These are phyloP conservation scores for Chalara sp. DNA, from an alignment of 2,329 filamentous ascomycete genomes.

Conservation along the genomic window DNA sequence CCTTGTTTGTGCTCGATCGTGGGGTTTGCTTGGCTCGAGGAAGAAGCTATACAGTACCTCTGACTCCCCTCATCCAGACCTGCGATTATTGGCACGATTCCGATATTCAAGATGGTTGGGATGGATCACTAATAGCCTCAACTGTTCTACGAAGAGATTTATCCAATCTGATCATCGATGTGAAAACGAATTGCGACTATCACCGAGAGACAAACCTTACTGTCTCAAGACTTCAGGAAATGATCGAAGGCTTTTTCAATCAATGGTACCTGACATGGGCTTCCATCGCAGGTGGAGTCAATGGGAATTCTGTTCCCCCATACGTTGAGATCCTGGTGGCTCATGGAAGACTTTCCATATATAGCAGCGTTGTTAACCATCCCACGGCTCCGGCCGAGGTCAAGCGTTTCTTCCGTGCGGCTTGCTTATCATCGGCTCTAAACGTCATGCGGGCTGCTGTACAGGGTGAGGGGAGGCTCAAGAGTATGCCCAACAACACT, in stretches of 20 bases:
- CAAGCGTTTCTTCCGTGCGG: slow-evolving; percentile 66
- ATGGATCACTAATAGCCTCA: slow-evolving; percentile 66
- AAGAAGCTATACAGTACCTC: slow-evolving; percentile 60
- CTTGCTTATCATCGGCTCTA: slow-evolving; percentile 64
- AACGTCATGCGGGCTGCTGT: slow-evolving; percentile 70
- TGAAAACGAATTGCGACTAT: slow-evolving; percentile 53
- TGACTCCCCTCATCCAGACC: slow-evolving; percentile 57
- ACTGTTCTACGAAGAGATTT: slow-evolving; percentile 62
- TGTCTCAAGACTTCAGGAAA: slow-evolving; percentile 45
- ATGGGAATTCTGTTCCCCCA: slow-evolving; percentile 53
- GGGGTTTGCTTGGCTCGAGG: slow-evolving; percentile 66
- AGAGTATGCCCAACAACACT: slow-evolving; percentile 76
- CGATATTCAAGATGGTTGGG: slow-evolving; percentile 56
- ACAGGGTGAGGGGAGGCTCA: slow-evolving; percentile 61
- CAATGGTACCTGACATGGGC: slow-evolving; percentile 60
- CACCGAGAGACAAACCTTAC: slow-evolving; percentile 38
- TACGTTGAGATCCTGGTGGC: slow-evolving; percentile 71
- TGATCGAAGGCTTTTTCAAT: slow-evolving; percentile 60
- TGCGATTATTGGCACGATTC: slow-evolving; percentile 66
- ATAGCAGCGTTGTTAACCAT: slow-evolving; percentile 68
- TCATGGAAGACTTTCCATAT: slow-evolving; percentile 68
- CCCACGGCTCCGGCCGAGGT: slow-evolving; percentile 64
- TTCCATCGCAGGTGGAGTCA: slow-evolving; percentile 45
- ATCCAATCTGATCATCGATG: slow-evolving; percentile 49
- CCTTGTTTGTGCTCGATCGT: slow-evolving; percentile 65